Base-by-base conservation (phyloP, 148 eudicot species). In the Rhododendron williamsianum region DNA sequence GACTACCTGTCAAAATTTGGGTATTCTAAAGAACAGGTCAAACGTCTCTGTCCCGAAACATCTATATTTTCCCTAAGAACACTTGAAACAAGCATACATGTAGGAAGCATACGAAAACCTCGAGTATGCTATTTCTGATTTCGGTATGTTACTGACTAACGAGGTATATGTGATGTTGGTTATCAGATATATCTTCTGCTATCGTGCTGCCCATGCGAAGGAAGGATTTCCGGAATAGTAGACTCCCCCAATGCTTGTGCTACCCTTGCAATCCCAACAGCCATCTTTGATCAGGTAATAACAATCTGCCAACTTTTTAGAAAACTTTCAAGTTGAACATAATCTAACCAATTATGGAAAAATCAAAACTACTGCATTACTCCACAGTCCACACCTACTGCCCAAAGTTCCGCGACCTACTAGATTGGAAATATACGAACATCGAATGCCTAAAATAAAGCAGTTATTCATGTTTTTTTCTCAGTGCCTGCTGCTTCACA, bases 201-300 rank as follows among this genome's bases (percentile, higher is more conserved):
- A 18, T 96, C 99, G 13, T 91, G 98, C 80, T 95, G 98, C 90
- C 98, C 99, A 5, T 96, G 99, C 85, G 99, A 96, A 94, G 99
- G 98, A 82, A 92, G 98, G 89, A 93, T 96, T 87, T 95, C 99
- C 9, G 96, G 98, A 83, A 94, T 96, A 78, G 99, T 96, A 15
- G 98, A 96, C 81, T 83, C 98, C 43, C 99, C 99, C 5, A 96
- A 96, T 85, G 98, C 98, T 78, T 89, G 90, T 65, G 99, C 98
- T 35, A 96, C 98, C 82, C 95, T 96, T 84, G 97, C 98, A 76
- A 90, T 96, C 78, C 99, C 99, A 63, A 94, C 91, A 74, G 87
- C 98, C 81, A 95, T 96, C 81, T 96, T 96, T 88, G 99, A 95
- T 88, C 99, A 96, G 98, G 99, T 96, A 89, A 60, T 76, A 38